Percentiles rank a stretch among this genome's conserved stretches.
These are phyloP conservation scores for Ceratocystis eucalypticola DNA, from an alignment of 2,329 filamentous ascomycete genomes.

Conservation along the genomic window DNA sequence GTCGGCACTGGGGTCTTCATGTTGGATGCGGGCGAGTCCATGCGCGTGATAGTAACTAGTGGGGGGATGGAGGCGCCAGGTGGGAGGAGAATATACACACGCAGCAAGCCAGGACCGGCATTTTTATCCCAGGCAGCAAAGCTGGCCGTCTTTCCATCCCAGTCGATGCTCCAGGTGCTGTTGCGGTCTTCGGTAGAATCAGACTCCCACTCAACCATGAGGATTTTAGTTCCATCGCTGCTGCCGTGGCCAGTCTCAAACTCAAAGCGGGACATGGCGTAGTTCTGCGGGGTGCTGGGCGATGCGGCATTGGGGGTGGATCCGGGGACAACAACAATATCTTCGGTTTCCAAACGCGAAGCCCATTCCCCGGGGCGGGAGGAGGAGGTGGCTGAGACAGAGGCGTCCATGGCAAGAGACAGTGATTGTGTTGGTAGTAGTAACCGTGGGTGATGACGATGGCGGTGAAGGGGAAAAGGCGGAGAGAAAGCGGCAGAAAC, in stretches of 20 bases:
- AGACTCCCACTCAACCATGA: slow-evolving; percentile 82
- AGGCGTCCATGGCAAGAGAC: neutral
- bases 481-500: neutral
- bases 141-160: slow-evolving; percentile 60
- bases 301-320: slow-evolving; percentile 6
- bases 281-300: slow-evolving; percentile 16
- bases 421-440: neutral
- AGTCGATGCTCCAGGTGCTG: slow-evolving; percentile 57
- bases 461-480: neutral
- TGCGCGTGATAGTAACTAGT: slow-evolving; percentile 50
- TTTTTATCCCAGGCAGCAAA: slow-evolving; percentile 33
- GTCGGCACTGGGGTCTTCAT: slow-evolving; percentile 15
- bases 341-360: slow-evolving; percentile 13
- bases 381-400: neutral
- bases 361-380: slow-evolving; percentile 11
- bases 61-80: slow-evolving; percentile 58
- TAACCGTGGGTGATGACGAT: neutral
- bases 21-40: slow-evolving; percentile 21
- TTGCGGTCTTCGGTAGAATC: slow-evolving; percentile 13
- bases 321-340: slow-evolving; percentile 11
- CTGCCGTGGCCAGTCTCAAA: slow-evolving; percentile 58
- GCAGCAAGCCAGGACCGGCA: slow-evolving; percentile 33
- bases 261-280: slow-evolving; percentile 53
- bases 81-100: slow-evolving; percentile 70
- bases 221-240: slow-evolving; percentile 75